Base-by-base conservation (phyloP, 164 flowering plant species). In the Amborella trichopoda region DNA sequence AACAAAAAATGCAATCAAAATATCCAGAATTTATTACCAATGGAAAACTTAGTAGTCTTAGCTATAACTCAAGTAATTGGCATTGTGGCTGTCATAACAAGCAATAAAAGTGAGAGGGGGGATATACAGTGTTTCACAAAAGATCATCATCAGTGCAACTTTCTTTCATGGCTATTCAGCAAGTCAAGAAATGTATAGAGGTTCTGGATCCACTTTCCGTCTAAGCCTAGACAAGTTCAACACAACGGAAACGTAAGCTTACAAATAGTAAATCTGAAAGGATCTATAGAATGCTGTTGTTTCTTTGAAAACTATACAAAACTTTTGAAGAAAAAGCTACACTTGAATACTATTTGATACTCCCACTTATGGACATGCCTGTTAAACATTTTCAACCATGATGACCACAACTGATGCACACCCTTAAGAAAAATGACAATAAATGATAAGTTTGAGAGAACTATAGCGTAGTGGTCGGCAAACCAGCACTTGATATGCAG, bases 201-300 rank as follows among this genome's bases (percentile, higher is more conserved):
- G 89, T 62, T 75, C 75, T 12, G 80, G 78, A 40, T 69, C 78
- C 39, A 68, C 75, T 47, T 67, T 75, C 53, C 89, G 61, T 64
- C 73, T 69, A 33, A 80, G 67, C 89, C 89, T 80, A 73, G 32
- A 5, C 28, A 45, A 26, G 26, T 53, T 34, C 50, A 52, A 23
- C 17, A 18, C 36, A 49, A 53, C 28, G 21, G 40, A 48, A 17
- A 40, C 30, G 46, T 28, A 46, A 22, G 8, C 26, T 26, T 28
- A 10, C 26, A 45, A 51, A 37, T 20, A 26, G 30, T 0, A 22
- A 1, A n/a, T 23, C 6, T 23, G 24, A 17, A 11, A 10, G n/a
- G 12, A 28, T 27, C 5, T 3, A 1, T 20, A 6, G 30, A 22
- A 34, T 48, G 16, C 25, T 12, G 14, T 21, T 23, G 6, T 6